Evolutionary conservation across 345 rosid species (phyloP), one percentile per base, ranked within the genome.

Genomic region (Populus alba): DNA sequence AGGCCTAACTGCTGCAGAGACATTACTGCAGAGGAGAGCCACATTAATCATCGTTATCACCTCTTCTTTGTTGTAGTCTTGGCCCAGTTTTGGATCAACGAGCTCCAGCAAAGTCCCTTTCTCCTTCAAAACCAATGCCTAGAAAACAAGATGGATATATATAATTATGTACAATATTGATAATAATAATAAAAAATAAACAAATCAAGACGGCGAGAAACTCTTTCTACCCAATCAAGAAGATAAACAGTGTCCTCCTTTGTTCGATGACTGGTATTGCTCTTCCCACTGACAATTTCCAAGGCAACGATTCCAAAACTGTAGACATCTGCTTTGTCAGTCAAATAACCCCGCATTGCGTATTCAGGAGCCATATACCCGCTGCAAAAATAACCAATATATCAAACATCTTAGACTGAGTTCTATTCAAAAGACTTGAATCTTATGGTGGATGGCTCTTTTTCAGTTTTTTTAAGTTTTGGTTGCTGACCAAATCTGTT

Each of bases 341-440:
- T 86, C 33, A 89, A 66, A 47, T 88, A 76, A 57, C 92, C 92
- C 51, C 90, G 73, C 39, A 87, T 47, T 80, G 87, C 89, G 67
- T 89, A 87, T 79, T 89, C 90, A 0, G 90, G 90, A 25, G 89
- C 92, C 86, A 89, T 89, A 12, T 87, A 89, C 57, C 88, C 90
- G 57, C 90, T 88, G 83, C 62, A 47, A 59, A 83, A 3, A 55
- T 43, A 47, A 33, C 37, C 37, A 4, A 33, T 33, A 33, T 33
- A 41, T 41, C 15, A 41, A 12, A 12, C 12, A 41, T 13, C 12
- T 3, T 10, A 10, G 45, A 41, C 11, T 0, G 45, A 41, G 45
- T 41, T 41, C 45, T 41, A 41, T 41, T 0, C 45, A 3, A 41
- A 41, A 0, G 45, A 41, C 45, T 41, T 41, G 0, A 41, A 41